Base-by-base conservation (phyloP, 2,329 filamentous ascomycete genomes). In the Pestalotiopsis sp. region DNA sequence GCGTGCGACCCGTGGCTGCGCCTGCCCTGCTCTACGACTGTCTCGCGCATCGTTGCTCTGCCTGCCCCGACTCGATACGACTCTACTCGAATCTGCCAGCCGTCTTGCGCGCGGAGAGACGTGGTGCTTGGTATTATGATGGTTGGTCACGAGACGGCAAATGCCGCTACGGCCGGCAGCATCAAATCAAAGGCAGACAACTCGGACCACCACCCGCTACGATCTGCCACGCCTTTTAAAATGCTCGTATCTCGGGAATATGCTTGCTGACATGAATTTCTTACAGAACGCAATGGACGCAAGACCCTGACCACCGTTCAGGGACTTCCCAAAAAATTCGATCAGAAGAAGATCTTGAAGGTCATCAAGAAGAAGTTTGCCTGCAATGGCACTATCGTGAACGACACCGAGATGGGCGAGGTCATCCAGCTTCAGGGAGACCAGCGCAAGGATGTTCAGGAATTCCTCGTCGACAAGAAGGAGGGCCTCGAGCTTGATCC, bases 361-460 rank as follows among this genome's bases (percentile, higher is more conserved):
- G 95, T 97, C 85, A 97, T 98, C 88, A 98, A 98, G 92, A 98
- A 98, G 91, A 96, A 97, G 83, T 98, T 98, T 80, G 95, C 96
- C 84, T 98, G 95, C 93, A 98, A 99, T 98, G 96, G 96, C 90
- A 98, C 95, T 86, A 97, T 98, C 83, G 95, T 98, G 84, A 90
- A 90, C 81, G 95, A 98, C 85, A 90, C 89, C 77, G 94, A 97
- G 85, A 97, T 98, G 93, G 95, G 95, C 82, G 95, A 98, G 88
- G 95, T 98, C 89, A 98, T 99, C 81, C 96, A 99, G 89, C 92
- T 99, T 80, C 96, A 99, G 85, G 96, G 96, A 79, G 96, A 99
- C 83, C 96, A 99, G 88, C 95, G 96, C 85, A 97, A 97, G 86
- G 94, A 97, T 90, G 93, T 98, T 82, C 93, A 97, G 84, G 94